A percentile compares a stretch with the other conserved stretches of the same genome.
phyloP scores from a whole-genome alignment of 371 early-diverging fungal species.

The Thermomucor indicae-seudaticae region DNA sequence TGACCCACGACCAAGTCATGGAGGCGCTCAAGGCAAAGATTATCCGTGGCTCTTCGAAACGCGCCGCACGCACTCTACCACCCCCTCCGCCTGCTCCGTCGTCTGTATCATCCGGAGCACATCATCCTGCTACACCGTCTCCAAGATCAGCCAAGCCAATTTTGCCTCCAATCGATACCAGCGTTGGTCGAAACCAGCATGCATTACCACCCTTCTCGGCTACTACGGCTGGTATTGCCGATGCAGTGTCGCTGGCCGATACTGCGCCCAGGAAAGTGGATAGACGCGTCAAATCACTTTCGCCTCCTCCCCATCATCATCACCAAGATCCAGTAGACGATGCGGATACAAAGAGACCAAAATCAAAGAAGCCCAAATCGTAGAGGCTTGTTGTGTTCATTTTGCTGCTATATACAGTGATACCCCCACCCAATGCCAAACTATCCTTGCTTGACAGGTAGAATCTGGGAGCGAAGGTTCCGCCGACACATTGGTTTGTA shows the following conservation, averaged over 20 bases:
- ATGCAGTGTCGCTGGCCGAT: too few species aligned
- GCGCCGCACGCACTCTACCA: neutral
- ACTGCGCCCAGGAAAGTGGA: neutral
- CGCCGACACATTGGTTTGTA: conserved; percentile 5
- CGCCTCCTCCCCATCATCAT: conserved; percentile 5
- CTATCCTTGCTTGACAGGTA: conserved; percentile 4
- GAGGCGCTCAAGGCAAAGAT: conserved; percentile 46
- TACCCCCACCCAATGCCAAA: too few species aligned
- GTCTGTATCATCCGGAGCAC: too few species aligned
- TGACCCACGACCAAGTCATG: conserved; percentile 38
- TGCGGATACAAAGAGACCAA: too few species aligned
- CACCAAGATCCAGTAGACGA: too few species aligned
- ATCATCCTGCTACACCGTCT: too few species aligned
- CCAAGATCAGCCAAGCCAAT: conserved; percentile 22
- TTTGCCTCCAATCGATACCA: conserved; percentile 38
- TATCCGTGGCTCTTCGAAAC: conserved; percentile 18
- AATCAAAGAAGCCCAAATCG: too few species aligned
- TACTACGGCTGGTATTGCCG: conserved; percentile 5
- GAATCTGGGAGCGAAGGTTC: conserved; percentile 1
- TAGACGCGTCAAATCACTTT: conserved; percentile 8
- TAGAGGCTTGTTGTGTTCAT: too few species aligned
- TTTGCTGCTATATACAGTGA: too few species aligned
- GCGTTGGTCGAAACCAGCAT: conserved; percentile 23
- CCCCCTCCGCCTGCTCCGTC: conserved; percentile 1
- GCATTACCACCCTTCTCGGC: conserved; percentile 8